Conservation (phyloP, 805 yeast species). For the Spathaspora girioi region DNA sequence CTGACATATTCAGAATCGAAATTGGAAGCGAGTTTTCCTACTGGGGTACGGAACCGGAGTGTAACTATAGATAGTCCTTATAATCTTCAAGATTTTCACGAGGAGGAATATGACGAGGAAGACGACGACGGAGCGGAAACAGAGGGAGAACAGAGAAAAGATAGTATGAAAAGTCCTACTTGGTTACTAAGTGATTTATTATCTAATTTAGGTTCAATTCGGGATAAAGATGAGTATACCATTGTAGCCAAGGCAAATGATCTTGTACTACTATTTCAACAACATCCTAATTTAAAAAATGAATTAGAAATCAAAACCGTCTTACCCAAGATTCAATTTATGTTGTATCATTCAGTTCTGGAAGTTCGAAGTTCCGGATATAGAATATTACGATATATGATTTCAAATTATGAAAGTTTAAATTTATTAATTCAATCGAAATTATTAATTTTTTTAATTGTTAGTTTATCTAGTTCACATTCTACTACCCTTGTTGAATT, state of each 20-base stretch:
- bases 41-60: neutral
- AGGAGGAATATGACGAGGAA: neutral
- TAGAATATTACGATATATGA: conserved; percentile 64
- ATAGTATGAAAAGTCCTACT: conserved; percentile 30
- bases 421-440: conserved; percentile 49
- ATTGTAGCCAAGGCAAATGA: conserved; percentile 50
- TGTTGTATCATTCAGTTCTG: conserved; percentile 54
- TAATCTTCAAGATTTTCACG: neutral
- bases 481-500: conserved; percentile 57
- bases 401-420: conserved; percentile 53
- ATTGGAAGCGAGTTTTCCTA: neutral
- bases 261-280: conserved; percentile 8
- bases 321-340: conserved; percentile 53
- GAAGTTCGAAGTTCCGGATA: conserved; percentile 75
- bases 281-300: conserved; percentile 56
- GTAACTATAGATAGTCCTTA: neutral
- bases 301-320: conserved; percentile 62
- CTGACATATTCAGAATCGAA: neutral
- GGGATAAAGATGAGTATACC: conserved; percentile 45
- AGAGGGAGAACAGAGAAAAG: neutral
- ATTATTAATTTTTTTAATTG: conserved; percentile 59
- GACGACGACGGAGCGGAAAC: neutral
- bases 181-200: conserved; percentile 64
- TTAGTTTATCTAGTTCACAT: conserved; percentile 59
- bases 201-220: conserved; percentile 49